Evolutionary conservation across 371 early-diverging fungal species (phyloP).

Genomic region (Mortierella sp.): DNA sequence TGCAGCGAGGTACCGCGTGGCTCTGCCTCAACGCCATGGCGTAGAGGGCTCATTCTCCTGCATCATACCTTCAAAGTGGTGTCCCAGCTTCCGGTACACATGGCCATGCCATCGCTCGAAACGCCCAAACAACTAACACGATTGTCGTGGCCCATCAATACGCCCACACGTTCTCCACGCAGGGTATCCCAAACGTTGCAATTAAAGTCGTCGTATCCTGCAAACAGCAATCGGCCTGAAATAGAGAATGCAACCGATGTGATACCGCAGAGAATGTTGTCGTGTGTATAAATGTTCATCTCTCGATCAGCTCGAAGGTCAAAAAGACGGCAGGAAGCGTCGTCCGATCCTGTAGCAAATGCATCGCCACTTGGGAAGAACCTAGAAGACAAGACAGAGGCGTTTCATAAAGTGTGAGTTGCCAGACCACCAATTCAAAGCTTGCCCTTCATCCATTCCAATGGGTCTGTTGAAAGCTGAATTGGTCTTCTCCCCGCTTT

Average conservation of each 20-base stretch:
- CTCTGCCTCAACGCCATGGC: no score
- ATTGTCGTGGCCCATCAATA: constrained; percentile 96
- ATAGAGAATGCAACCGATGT: constrained; percentile 96
- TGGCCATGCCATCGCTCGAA: constrained; percentile 94
- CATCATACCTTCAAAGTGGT: constrained; percentile 83
- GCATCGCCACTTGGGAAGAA: constrained; percentile 98
- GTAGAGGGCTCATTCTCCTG: background rate
- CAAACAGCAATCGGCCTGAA: constrained; percentile 95
- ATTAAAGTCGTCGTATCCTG: constrained; percentile 98
- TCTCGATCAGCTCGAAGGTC: constrained; percentile 97
- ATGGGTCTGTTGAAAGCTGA: no score
- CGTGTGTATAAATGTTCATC: constrained; percentile 94
- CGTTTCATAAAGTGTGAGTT: background rate
- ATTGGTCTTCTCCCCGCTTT: no score
- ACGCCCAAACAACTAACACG: constrained; percentile 97
- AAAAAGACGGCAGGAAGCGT: constrained; percentile 96
- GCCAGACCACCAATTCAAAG: no score
- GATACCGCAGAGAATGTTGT: constrained; percentile 94
- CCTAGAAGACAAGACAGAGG: constrained; percentile 45
- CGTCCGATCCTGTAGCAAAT: constrained; percentile 97
- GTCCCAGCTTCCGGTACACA: constrained; percentile 99
- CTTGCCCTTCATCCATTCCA: background rate
- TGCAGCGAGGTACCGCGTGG: no score
- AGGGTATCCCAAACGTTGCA: constrained; percentile 98
- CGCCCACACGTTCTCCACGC: constrained; percentile 93